phyloP scores from a whole-genome alignment of 805 yeast genomes.

The Wickerhamiella brachini region DNA sequence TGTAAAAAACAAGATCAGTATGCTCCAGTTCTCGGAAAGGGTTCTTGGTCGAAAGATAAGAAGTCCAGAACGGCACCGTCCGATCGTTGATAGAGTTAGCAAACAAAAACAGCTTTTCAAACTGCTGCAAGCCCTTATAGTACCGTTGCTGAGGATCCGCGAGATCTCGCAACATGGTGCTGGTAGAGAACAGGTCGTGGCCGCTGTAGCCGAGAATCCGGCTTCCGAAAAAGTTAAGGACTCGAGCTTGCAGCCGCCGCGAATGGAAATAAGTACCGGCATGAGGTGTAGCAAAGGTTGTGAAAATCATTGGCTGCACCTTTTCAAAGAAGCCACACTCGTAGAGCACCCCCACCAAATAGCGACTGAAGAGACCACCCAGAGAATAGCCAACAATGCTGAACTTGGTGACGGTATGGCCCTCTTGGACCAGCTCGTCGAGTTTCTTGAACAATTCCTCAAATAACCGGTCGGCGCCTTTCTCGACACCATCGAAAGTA shows the following conservation, averaged over 20 bases:
- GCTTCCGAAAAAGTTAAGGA: slow-evolving; percentile 41
- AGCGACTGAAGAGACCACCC: slow-evolving; percentile 78
- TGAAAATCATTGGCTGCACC: slow-evolving; percentile 47
- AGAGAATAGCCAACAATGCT: slow-evolving; percentile 77
- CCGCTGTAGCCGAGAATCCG: slow-evolving; percentile 55
- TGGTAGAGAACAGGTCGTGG: slow-evolving; percentile 47
- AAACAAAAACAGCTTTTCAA: slow-evolving; percentile 43
- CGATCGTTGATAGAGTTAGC: slow-evolving; percentile 76
- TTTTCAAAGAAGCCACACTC: slow-evolving; percentile 38
- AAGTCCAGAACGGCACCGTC: slow-evolving; percentile 76
- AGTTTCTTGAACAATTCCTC: slow-evolving; percentile 39
- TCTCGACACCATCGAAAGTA: slow-evolving; percentile 77
- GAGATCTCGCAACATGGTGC: slow-evolving; percentile 36
- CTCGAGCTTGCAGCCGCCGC: slow-evolving; percentile 20
- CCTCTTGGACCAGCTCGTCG: slow-evolving; percentile 23
- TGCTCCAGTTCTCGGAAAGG: slow-evolving; percentile 54
- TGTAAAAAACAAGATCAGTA: slow-evolving; percentile 26
- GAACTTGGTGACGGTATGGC: slow-evolving; percentile 38
- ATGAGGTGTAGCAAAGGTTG: slow-evolving; percentile 73
- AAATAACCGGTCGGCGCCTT: slow-evolving; percentile 44
- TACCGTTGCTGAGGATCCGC: slow-evolving; percentile 38
- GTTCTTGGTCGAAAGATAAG: slow-evolving; percentile 56
- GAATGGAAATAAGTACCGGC: slow-evolving; percentile 36
- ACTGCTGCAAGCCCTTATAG: slow-evolving; percentile 40
- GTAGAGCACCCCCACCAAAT: slow-evolving; percentile 55